Conservation (phyloP, 2,329 filamentous ascomycete species). For the Basipetospora chlamydospora region DNA sequence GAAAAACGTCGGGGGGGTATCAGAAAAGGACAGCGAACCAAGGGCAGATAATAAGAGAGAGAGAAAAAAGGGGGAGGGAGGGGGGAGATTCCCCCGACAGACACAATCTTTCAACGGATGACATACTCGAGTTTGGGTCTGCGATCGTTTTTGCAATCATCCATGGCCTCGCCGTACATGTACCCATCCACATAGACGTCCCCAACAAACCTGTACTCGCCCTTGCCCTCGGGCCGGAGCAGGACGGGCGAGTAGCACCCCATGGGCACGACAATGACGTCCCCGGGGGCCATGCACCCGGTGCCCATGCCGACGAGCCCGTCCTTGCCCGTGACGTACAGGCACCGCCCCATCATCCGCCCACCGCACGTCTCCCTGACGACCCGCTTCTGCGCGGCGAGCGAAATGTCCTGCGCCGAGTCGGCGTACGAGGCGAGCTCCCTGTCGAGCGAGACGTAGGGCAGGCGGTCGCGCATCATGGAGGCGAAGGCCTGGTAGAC, state of each 20-base stretch:
- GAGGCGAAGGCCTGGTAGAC: constrained; percentile 12
- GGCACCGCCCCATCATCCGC: constrained; percentile 12
- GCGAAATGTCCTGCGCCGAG: not conserved
- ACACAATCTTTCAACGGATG: constrained; percentile 4
- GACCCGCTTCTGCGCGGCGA: constrained; percentile 6
- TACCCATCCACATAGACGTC: constrained; percentile 20
- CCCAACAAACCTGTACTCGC: constrained; percentile 17
- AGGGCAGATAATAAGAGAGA: not conserved
- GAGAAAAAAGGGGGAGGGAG: not conserved
- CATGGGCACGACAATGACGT: constrained; percentile 19
- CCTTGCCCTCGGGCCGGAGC: constrained; percentile 13
- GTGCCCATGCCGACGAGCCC: constrained; percentile 17
- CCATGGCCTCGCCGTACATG: constrained; percentile 18
- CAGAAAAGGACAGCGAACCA: not conserved
- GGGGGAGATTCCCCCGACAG: not conserved
- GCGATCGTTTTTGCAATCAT: constrained; percentile 23
- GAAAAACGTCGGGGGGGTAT: not conserved
- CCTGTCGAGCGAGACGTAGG: constrained; percentile 9
- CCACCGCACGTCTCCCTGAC: constrained; percentile 10
- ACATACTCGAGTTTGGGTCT: constrained; percentile 20
- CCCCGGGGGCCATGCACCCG: constrained; percentile 15
- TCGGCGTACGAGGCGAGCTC: constrained; percentile 7
- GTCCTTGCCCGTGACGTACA: constrained; percentile 11
- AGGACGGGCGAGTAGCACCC: constrained; percentile 20
- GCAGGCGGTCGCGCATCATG: constrained; percentile 9